phyloP scores from a whole-genome alignment of 2,329 filamentous ascomycete genomes.

The Aspergillus melleus region DNA sequence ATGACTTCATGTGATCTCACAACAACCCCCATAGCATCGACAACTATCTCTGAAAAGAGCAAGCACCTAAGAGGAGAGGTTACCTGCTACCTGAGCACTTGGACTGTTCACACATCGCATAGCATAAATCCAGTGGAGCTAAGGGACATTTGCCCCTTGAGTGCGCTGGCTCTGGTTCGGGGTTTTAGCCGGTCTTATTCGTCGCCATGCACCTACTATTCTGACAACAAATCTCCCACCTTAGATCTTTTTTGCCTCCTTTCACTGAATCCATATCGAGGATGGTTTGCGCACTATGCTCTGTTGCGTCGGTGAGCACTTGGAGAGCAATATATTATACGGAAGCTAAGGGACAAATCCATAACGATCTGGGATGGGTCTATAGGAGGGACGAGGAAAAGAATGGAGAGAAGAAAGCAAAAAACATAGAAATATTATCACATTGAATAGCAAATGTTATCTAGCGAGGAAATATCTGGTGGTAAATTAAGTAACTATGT shows the following conservation, averaged over 20 bases:
- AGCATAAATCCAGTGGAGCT: neutral
- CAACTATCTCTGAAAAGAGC: neutral
- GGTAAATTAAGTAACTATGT: neutral
- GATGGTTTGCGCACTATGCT: neutral
- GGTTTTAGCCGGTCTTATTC: neutral
- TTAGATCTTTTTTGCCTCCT: neutral
- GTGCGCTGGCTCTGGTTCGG: neutral
- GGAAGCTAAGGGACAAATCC: no score
- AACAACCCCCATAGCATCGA: neutral
- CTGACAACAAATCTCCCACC: neutral
- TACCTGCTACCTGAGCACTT: neutral
- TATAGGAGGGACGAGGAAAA: no score
- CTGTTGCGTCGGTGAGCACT: no score
- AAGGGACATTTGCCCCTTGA: neutral
- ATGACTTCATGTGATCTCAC: constrained; percentile 81
- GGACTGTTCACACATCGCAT: neutral
- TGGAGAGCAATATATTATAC: no score
- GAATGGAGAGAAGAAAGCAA: no score
- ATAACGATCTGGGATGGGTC: no score
- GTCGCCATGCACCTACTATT: neutral
- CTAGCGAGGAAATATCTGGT: neutral
- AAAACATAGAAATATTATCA: neutral
- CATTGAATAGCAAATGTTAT: neutral
- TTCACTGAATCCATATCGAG: neutral
- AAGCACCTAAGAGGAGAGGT: neutral